Evolutionary conservation across 306 rosid species (phyloP), one percentile per base, ranked within the genome.

Genomic region (Inga leiocalycina): DNA sequence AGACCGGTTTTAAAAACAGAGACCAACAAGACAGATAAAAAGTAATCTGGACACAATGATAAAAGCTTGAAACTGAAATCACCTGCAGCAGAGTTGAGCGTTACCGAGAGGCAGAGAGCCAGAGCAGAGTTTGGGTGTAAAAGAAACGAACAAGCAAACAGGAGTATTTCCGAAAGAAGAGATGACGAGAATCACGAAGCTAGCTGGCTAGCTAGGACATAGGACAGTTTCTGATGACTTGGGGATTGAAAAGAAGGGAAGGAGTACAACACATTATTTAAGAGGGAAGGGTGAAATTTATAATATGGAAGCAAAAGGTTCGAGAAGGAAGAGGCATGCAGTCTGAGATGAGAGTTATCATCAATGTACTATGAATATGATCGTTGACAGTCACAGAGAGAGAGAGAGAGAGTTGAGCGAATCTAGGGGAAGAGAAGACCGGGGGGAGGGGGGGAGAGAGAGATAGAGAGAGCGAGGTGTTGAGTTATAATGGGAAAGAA

Each of bases 291-390:
- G 56, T 54, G 27, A 27, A 27, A 39, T 39, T 39, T 59, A 32
- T 22, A 39, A 10, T n/a, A 19, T 51, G 3, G 27, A 39, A 69
- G 30, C 45, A 69, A 46, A 16, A 13, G 59, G 17, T 6, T 34
- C 56, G 27, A 52, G 59, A 52, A 52, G 59, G 71, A 70, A 43
- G 75, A 52, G 77, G 90, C 92, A 87, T 89, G 92, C 90, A 82
- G 80, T 71, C 35, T 65, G 24, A 73, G n/a, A n/a, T 71, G 61
- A 44, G 73, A 30, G 56, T 7, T 54, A 52, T 69, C 69, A 35
- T 52, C 72, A 80, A 67, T 64, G 71, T 65, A 54, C 52, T 70
- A 41, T 70, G 74, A 62, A 62, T 62, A 41, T 17, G 74, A 69
- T 68, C 48, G 44, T 10, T 70, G 51, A 41, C 22, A 19, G 32